These are phyloP conservation scores for Sugiyamaella qingdaonensis DNA, from an alignment of 805 yeast species.

Conservation along the genomic window DNA sequence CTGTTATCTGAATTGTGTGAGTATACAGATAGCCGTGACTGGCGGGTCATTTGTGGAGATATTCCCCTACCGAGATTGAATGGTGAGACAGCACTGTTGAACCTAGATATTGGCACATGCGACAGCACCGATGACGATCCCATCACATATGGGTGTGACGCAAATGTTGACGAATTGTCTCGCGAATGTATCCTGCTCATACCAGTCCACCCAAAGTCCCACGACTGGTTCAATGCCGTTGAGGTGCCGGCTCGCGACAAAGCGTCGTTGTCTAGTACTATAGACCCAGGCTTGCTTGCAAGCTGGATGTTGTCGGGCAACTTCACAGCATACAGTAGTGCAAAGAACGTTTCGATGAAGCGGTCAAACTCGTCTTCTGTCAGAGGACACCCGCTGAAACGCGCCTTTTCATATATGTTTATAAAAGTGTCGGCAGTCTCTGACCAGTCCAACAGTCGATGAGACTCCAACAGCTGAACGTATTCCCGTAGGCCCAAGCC, in stretches of 20 bases:
- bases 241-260: not conserved
- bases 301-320: slow-evolving; percentile 6
- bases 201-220: not conserved
- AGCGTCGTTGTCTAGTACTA: not conserved
- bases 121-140: not conserved
- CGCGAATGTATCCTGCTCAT: not conserved
- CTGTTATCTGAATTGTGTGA: not conserved
- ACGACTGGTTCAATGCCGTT: not conserved
- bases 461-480: slow-evolving; percentile 42
- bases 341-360: slow-evolving; percentile 44
- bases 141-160: not conserved
- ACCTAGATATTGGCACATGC: not conserved
- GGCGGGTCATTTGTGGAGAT: not conserved
- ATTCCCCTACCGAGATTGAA: slow-evolving; percentile 1
- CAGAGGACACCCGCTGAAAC: slow-evolving; percentile 62
- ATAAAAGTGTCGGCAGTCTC: slow-evolving; percentile 36
- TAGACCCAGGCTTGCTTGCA: not conserved
- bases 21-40: not conserved
- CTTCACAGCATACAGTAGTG: slow-evolving; percentile 18
- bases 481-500: slow-evolving; percentile 38
- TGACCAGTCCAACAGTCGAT: slow-evolving; percentile 23
- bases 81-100: not conserved
- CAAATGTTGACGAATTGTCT: not conserved
- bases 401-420: slow-evolving; percentile 57
- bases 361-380: slow-evolving; percentile 54